A percentile compares a stretch with the other conserved stretches of the same genome.
These are phyloP conservation scores for Ceratobasidium theobromae DNA, from an alignment of 1,284 basidiomycete genomes.

Conservation along the genomic window DNA sequence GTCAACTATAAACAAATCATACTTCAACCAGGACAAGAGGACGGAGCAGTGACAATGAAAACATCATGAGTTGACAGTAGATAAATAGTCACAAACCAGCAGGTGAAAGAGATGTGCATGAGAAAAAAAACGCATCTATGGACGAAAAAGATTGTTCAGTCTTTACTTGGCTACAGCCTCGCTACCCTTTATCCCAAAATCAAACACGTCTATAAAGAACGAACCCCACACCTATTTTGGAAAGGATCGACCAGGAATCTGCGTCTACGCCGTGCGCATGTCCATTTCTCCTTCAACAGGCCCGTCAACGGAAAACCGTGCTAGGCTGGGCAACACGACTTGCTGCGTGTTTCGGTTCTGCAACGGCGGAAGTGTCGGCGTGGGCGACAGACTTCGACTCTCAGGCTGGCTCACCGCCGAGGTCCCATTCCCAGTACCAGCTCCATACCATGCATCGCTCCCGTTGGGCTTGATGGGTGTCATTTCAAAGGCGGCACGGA, in stretches of 20 bases:
- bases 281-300: conserved; percentile 13
- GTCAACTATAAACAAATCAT: not conserved
- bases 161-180: not conserved
- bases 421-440: conserved; percentile 9
- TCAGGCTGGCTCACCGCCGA: conserved; percentile 30
- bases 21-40: not conserved
- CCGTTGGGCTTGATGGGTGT: conserved; percentile 60
- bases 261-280: conserved; percentile 8
- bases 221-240: conserved; percentile 4
- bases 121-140: not conserved
- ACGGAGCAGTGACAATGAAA: not conserved
- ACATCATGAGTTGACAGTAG: not conserved
- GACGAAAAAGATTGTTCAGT: not conserved
- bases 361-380: conserved; percentile 27
- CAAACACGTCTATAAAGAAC: conserved; percentile 13
- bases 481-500: conserved; percentile 85
- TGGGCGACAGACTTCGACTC: conserved; percentile 28
- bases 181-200: not conserved
- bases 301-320: conserved; percentile 21
- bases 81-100: not conserved
- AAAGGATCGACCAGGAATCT: not conserved
- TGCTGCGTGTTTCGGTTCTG: conserved; percentile 23
- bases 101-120: not conserved
- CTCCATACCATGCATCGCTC: conserved; percentile 5
- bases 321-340: conserved; percentile 20